Conservation (phyloP, 1,139 yeast species). For the Saccharomyces hybrid region DNA sequence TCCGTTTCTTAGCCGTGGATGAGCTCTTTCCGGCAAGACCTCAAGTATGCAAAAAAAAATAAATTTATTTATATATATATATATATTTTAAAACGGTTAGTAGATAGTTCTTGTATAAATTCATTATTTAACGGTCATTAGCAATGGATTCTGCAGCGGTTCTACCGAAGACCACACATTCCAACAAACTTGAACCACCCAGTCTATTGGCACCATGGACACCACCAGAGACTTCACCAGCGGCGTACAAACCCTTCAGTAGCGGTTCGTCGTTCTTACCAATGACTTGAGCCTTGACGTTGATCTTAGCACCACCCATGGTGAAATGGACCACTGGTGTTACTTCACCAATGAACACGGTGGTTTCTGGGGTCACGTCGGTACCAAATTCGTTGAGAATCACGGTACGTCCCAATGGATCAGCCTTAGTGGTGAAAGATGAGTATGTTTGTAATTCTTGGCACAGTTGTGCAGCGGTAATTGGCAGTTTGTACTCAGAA, state of each 20-base stretch:
- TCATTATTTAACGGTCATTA: background rate
- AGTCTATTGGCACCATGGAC: conserved; percentile 72
- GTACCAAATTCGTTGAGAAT: conserved; percentile 31
- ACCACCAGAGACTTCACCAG: conserved; percentile 80
- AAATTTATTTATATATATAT: background rate
- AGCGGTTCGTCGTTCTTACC: conserved; percentile 36
- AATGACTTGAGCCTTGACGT: conserved; percentile 50
- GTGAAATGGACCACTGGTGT: conserved; percentile 81
- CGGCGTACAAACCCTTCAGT: conserved; percentile 60
- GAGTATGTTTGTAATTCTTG: conserved; percentile 44
- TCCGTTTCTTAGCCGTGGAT: background rate
- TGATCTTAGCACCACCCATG: conserved; percentile 76
- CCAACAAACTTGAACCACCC: conserved; percentile 70
- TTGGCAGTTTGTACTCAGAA: conserved; percentile 31
- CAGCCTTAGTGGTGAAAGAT: conserved; percentile 22
- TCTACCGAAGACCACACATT: conserved; percentile 77
- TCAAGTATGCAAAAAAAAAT: background rate
- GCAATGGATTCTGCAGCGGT: conserved; percentile 32
- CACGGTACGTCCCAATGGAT: conserved; percentile 28
- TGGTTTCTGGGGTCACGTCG: conserved; percentile 20
- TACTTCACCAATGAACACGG: conserved; percentile 36
- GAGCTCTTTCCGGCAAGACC: background rate
- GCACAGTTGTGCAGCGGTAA: conserved; percentile 38
- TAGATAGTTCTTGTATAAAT: background rate
- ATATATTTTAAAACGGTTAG: background rate